These are phyloP conservation scores for Phytomonas francai DNA, from an alignment of 208 protist species.

Conservation along the genomic window DNA sequence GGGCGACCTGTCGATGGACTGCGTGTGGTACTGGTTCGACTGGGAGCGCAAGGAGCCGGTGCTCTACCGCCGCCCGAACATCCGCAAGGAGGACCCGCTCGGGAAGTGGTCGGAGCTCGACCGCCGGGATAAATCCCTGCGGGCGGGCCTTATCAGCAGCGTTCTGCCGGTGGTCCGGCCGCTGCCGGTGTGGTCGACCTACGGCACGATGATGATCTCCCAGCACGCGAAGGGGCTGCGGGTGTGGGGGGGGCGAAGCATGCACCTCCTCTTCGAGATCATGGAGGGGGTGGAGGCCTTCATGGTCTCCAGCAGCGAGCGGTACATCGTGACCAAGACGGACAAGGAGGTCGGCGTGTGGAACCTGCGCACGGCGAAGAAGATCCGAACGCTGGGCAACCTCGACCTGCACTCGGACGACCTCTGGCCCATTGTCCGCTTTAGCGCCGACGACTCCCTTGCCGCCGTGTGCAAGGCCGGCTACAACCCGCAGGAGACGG, in stretches of 20 bases:
- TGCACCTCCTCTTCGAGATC: conserved; percentile 81
- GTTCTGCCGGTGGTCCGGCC: conserved; percentile 46
- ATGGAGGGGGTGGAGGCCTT: conserved; percentile 68
- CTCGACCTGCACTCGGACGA: conserved; percentile 73
- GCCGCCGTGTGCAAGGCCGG: conserved; percentile 71
- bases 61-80: conserved; percentile 62
- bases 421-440: conserved; percentile 79
- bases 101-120: conserved; percentile 79
- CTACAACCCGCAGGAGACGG: conserved; percentile 26
- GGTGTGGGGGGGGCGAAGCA: conserved; percentile 76
- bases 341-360: conserved; percentile 73
- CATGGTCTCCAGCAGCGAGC: conserved; percentile 80
- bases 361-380: conserved; percentile 70
- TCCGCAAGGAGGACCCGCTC: conserved; percentile 58
- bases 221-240: conserved; percentile 65
- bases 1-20: conserved; percentile 51
- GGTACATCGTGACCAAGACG: conserved; percentile 83
- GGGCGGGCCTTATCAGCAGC: conserved; percentile 56
- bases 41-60: conserved; percentile 67
- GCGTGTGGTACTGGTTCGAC: conserved; percentile 85
- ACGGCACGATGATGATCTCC: conserved; percentile 79
- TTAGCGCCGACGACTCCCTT: conserved; percentile 81
- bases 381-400: conserved; percentile 74
- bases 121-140: conserved; percentile 48
- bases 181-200: conserved; percentile 80